Base-by-base conservation (phyloP, 768 basidiomycete genomes). In the Pleurotus cornucopiae region DNA sequence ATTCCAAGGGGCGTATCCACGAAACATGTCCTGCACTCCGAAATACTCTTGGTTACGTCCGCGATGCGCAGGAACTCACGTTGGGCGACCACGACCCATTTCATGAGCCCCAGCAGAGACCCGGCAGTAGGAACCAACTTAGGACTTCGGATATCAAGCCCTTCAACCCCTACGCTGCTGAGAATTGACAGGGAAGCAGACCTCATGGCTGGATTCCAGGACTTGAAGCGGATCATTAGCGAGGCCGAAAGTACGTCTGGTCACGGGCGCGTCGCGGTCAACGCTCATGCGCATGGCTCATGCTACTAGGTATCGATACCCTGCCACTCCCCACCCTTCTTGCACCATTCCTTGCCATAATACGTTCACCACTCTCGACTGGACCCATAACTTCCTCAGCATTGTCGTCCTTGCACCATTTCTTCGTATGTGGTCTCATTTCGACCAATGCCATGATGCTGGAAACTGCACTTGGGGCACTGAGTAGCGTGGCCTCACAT, bases 31-130 rank as follows among this genome's bases (percentile, higher is more conserved):
- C 70, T 98, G 34, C 84, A 90, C 59, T 88, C 94, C 43, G 94
- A 98, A 76, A 89, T 98, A 58, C 80, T 94, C 49, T 78, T 91
- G 14, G 91, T 98, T 61, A 97, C 94, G 37, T 89, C 91, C 2
- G 81, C 85, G 16, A 98, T 99, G 95, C 90, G 96, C 69, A 93
- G 94, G 76, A 98, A 98, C 73, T 94, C 95, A 46, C 84, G 97
- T 44, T 98, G 96, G 96, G 89, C 95, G 14, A 84, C 89, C 11
- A 81, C 82, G 45, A 81, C 80, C 23, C 82, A 85, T 64, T 81
- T 81, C 21, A 76, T 83, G 63, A 77, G 79, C 53, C 72, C 81
- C 49, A 34, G 30, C 30, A 77, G 82, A 60, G 88, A 88, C 64
- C 81, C 85, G 16, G 80, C 83, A 2, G 72, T 93, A 40, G 88